Conservation (phyloP, 2,329 filamentous ascomycete species). For the Cytospora piceae region DNA sequence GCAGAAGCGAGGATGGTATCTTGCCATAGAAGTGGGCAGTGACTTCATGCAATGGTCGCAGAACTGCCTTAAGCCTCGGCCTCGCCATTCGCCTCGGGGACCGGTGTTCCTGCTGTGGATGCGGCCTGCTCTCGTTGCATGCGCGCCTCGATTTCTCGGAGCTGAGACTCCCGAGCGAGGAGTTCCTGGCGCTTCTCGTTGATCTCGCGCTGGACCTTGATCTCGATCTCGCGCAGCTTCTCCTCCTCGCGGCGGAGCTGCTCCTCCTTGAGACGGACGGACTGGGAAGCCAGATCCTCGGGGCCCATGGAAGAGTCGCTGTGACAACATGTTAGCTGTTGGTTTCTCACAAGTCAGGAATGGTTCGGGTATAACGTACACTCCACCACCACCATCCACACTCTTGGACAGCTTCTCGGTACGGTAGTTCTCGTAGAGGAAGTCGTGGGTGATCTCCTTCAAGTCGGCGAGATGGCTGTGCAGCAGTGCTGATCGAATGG, state of each 20-base stretch:
- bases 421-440: constrained; percentile 99
- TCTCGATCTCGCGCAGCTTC: constrained; percentile 98
- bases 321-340: constrained; percentile 38
- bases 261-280: constrained; percentile 98
- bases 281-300: constrained; percentile 94
- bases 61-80: constrained; percentile 48
- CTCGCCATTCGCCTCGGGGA: constrained; percentile 58
- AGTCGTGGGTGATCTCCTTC: constrained; percentile 99
- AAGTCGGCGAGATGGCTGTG: constrained; percentile 98
- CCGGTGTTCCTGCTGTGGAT: constrained; percentile 44
- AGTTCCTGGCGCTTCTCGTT: constrained; percentile 99
- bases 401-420: constrained; percentile 99
- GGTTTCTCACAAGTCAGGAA: neutral
- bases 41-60: constrained; percentile 18
- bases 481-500: constrained; percentile 92
- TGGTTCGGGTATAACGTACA: constrained; percentile 64
- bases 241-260: constrained; percentile 98
- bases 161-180: constrained; percentile 93
- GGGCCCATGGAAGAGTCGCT: constrained; percentile 94
- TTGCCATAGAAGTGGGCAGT: constrained; percentile 23
- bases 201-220: constrained; percentile 99
- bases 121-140: constrained; percentile 85
- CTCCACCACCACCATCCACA: constrained; percentile 85
- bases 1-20: constrained; percentile 24
- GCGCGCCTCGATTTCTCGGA: constrained; percentile 97